Conservation (phyloP, 2,329 filamentous ascomycete genomes). For the Aureobasidium sp. region DNA sequence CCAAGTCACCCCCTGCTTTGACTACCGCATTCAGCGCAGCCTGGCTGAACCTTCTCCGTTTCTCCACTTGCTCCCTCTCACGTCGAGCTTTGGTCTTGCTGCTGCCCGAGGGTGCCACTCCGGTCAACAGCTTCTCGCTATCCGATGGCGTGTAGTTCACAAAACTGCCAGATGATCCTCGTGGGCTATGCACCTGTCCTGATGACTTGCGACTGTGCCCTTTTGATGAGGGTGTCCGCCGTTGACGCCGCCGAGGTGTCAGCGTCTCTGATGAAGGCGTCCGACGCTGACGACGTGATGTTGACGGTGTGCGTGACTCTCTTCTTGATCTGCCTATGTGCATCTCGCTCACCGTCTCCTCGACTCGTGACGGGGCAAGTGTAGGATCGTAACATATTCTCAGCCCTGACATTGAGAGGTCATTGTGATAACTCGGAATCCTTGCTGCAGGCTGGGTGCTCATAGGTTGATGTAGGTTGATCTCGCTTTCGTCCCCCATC, state of each 20-base stretch:
- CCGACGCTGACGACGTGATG: constrained; percentile 18
- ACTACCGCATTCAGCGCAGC: constrained; percentile 62
- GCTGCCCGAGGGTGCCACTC: constrained; percentile 84
- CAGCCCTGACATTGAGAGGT: constrained; percentile 22
- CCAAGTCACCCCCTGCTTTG: constrained; percentile 61
- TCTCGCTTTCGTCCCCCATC: constrained; percentile 12
- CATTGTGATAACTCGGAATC: neutral
- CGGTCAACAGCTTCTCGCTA: constrained; percentile 69
- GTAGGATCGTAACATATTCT: constrained; percentile 30
- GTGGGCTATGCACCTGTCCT: constrained; percentile 11
- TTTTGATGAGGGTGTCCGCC: constrained; percentile 17
- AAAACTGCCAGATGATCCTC: constrained; percentile 49
- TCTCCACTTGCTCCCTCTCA: constrained; percentile 80
- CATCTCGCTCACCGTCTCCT: constrained; percentile 8
- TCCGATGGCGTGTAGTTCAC: constrained; percentile 88
- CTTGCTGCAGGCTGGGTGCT: neutral
- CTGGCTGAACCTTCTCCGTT: constrained; percentile 60
- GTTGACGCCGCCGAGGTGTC: constrained; percentile 24
- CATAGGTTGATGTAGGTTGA: neutral
- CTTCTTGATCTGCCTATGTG: constrained; percentile 16
- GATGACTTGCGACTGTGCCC: constrained; percentile 2
- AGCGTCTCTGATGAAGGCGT: constrained; percentile 20
- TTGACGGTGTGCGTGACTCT: constrained; percentile 22
- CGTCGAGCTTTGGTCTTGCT: constrained; percentile 91
- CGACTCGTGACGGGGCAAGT: constrained; percentile 18